phyloP scores from a whole-genome alignment of 768 basidiomycete species.

The Daedalea quercina region DNA sequence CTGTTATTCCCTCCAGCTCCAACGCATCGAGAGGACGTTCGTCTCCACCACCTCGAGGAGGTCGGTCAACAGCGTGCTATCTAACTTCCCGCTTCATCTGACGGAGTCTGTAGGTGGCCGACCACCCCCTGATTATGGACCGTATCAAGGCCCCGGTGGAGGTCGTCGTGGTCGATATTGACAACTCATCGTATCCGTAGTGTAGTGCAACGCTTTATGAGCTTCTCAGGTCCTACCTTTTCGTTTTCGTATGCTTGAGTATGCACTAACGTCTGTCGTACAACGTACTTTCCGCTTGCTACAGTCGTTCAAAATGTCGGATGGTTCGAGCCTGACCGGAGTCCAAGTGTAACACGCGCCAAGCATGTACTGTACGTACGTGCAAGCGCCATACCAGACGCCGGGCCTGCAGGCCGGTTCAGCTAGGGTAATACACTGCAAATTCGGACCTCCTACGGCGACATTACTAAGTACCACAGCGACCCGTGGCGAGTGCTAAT shows the following conservation, averaged over 20 bases:
- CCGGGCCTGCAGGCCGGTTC: too few relatives aligned
- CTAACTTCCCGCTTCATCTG: not conserved
- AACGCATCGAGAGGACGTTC: conserved; percentile 41
- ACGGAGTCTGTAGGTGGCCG: conserved; percentile 41
- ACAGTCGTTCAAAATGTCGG: too few relatives aligned
- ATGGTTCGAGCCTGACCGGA: too few relatives aligned
- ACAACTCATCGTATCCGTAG: not conserved
- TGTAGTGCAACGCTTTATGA: not conserved
- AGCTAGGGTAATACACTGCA: too few relatives aligned
- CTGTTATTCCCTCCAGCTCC: conserved; percentile 63
- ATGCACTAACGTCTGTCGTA: not conserved
- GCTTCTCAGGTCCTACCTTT: not conserved
- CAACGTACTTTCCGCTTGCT: too few relatives aligned
- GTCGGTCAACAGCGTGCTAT: conserved; percentile 24
- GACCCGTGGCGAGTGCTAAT: too few relatives aligned
- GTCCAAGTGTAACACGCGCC: too few relatives aligned
- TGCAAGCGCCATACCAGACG: too few relatives aligned
- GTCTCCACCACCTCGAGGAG: conserved; percentile 43
- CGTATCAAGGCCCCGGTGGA: conserved; percentile 69
- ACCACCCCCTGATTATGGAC: conserved; percentile 82
- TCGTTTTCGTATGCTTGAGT: not conserved
- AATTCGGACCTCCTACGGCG: too few relatives aligned
- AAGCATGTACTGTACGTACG: too few relatives aligned
- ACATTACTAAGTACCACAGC: too few relatives aligned
- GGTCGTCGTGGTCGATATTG: conserved; percentile 34